phyloP scores from a whole-genome alignment of 1,284 basidiomycete genomes.

The Ceratobasidium sp. region DNA sequence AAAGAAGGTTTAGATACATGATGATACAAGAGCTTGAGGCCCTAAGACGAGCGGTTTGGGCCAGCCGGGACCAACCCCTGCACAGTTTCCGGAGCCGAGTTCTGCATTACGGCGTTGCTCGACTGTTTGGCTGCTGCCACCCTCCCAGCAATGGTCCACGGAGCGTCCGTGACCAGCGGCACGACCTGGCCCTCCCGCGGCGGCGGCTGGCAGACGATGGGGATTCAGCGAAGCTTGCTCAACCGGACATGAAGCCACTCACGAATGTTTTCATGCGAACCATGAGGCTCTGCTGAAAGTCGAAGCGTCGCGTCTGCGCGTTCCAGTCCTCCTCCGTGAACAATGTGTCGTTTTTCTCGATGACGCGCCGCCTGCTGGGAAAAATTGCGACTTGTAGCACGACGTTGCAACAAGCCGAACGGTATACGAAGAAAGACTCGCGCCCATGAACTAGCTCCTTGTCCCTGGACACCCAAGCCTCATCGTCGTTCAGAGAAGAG shows the following conservation, averaged over 20 bases:
- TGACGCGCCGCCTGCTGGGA: background rate
- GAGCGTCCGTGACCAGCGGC: too few species aligned
- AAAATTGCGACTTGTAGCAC: background rate
- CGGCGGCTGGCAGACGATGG: too few species aligned
- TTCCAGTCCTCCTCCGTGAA: slow-evolving; percentile 22
- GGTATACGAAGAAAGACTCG: background rate
- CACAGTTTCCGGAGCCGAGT: too few species aligned
- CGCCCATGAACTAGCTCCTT: background rate
- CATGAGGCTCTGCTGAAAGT: background rate
- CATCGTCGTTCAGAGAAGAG: background rate
- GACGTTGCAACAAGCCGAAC: background rate
- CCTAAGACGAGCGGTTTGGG: too few species aligned
- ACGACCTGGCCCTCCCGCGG: too few species aligned
- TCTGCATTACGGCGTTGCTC: too few species aligned
- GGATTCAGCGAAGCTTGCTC: background rate
- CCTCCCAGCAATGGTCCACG: too few species aligned
- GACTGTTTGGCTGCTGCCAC: too few species aligned
- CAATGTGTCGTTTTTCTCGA: background rate
- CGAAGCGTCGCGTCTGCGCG: background rate
- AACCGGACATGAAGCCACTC: background rate
- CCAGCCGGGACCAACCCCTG: too few species aligned
- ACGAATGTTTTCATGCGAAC: slow-evolving; percentile 11
- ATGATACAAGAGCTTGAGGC: too few species aligned
- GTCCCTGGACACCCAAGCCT: background rate
- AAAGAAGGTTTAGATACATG: too few species aligned